Evolutionary conservation across 1,284 basidiomycete genomes (phyloP), one percentile per base, ranked within the genome.

Genomic region (Ganoderma leucocontextum): DNA sequence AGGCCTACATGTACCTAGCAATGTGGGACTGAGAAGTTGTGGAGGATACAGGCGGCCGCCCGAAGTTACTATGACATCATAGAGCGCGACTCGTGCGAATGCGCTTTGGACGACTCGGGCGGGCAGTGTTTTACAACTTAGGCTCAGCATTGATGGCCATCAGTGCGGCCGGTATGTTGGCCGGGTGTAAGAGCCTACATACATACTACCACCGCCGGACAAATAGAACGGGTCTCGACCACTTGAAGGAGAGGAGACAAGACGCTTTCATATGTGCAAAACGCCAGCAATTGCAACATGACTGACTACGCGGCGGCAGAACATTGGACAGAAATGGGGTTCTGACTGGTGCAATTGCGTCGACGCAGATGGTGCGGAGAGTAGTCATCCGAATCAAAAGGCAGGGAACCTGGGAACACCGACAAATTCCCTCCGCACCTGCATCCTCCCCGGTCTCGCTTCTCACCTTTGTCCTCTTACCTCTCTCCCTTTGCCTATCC

Each of bases 31-130:
- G 47, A 1, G 53, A 55, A 52, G 60, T 42, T 62, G 52, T 57
- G 22, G 47, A 15, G 55, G 33, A 42, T 10, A 8, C 22, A 47
- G 17, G 35, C 55, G 9, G 53, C 13, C 29, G 29, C 15, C 59
- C 35, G 47, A 53, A 62, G 17, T 19, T 44, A 52, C 1, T 29
- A 69, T 72, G 70, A 72, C 70, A 66, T 69, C 70, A 69, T 60
- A n/a, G 58, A 22, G 58, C 38, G 38, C n/a, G 6, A 22, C 8
- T 58, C n/a, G 57, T 58, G 57, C n/a, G 35, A 36, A 19, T 12
- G 35, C 35, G 44, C 19, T 19, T 19, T 42, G 41, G 15, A 42
- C 12, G 41, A 2, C 41, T 42, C 41, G 10, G 39, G 10, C 39
- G 39, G 15, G 15, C 17, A 49, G 47, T 9, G 47, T 49, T 25